Evolutionary conservation across 2,329 filamentous ascomycete genomes (phyloP).

Genomic region (Didymella arachidicola): DNA sequence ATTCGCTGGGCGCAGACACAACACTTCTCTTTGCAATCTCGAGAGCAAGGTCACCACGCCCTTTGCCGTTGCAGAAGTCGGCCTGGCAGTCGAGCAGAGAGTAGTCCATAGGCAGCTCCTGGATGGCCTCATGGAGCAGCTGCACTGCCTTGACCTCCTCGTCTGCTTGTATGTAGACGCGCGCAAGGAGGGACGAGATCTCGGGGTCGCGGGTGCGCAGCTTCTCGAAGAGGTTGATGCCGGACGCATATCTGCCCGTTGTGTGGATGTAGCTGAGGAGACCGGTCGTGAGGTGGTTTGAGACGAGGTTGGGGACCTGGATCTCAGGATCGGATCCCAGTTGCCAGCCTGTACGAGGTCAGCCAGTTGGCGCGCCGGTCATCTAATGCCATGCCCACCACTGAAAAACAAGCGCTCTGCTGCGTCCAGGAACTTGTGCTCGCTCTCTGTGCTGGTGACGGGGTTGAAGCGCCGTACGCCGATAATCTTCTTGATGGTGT

Average conservation of each 20-base stretch:
- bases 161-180: slow-evolving; percentile 91
- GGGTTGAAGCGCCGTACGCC: slow-evolving; percentile 98
- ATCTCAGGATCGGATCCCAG: slow-evolving; percentile 96
- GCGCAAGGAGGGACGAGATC: slow-evolving; percentile 89
- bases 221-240: slow-evolving; percentile 98
- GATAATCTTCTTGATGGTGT: slow-evolving; percentile 94
- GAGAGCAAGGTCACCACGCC: slow-evolving; percentile 83
- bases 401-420: slow-evolving; percentile 95
- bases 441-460: slow-evolving; percentile 96
- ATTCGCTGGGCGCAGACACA: slow-evolving; percentile 94
- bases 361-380: slow-evolving; percentile 4
- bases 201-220: slow-evolving; percentile 88
- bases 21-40: slow-evolving; percentile 95
- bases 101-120: slow-evolving; percentile 96
- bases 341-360: slow-evolving; percentile 73
- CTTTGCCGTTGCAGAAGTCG: slow-evolving; percentile 88
- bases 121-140: slow-evolving; percentile 84
- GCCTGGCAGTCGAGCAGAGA: slow-evolving; percentile 94
- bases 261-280: slow-evolving; percentile 94
- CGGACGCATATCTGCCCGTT: slow-evolving; percentile 90
- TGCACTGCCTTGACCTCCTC: slow-evolving; percentile 97
- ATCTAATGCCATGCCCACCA: slow-evolving; percentile 59
- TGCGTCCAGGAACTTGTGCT: slow-evolving; percentile 93
- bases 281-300: slow-evolving; percentile 93
- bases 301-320: slow-evolving; percentile 95